These are phyloP conservation scores for Pseudopyricularia javanii DNA, from an alignment of 2,329 filamentous ascomycete species.

Conservation along the genomic window DNA sequence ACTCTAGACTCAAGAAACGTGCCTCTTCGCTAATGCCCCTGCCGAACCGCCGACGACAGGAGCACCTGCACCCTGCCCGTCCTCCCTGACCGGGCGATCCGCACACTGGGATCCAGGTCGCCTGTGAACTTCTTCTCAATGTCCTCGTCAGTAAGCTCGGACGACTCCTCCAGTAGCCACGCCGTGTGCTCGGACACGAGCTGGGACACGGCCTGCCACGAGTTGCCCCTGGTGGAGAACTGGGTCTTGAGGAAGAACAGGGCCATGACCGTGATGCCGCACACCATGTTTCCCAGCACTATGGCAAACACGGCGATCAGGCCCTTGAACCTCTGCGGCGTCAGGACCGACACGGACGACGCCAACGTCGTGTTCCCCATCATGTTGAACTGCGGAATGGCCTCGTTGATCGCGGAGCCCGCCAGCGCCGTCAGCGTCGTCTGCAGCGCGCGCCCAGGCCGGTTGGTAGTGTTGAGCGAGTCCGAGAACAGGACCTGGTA, in stretches of 20 bases:
- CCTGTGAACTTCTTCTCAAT: conserved; percentile 1
- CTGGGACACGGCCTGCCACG: conserved; percentile 12
- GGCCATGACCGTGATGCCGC: conserved; percentile 6
- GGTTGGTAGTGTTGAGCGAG: conserved; percentile 7
- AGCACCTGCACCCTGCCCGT: conserved; percentile 9
- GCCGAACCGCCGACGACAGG: background rate
- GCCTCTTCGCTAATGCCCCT: background rate
- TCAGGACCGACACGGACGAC: conserved; percentile 3
- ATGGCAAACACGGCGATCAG: conserved; percentile 5
- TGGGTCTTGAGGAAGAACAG: conserved; percentile 8
- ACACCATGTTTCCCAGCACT: conserved; percentile 6
- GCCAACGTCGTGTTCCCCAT: conserved; percentile 4
- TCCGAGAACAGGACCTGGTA: conserved; percentile 9
- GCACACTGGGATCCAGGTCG: conserved; percentile 6
- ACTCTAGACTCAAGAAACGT: background rate
- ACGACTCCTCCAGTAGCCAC: conserved; percentile 8
- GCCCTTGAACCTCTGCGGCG: conserved; percentile 6
- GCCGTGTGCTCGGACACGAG: conserved; percentile 11
- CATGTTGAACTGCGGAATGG: conserved; percentile 7
- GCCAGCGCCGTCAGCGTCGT: conserved; percentile 8
- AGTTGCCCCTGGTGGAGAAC: conserved; percentile 10
- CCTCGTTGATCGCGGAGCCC: conserved; percentile 8
- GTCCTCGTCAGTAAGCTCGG: conserved; percentile 8
- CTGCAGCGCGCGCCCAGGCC: conserved; percentile 9
- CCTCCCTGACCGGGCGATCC: conserved; percentile 5